phyloP scores from a whole-genome alignment of 257 asterid species.

The Solanum etuberosum region DNA sequence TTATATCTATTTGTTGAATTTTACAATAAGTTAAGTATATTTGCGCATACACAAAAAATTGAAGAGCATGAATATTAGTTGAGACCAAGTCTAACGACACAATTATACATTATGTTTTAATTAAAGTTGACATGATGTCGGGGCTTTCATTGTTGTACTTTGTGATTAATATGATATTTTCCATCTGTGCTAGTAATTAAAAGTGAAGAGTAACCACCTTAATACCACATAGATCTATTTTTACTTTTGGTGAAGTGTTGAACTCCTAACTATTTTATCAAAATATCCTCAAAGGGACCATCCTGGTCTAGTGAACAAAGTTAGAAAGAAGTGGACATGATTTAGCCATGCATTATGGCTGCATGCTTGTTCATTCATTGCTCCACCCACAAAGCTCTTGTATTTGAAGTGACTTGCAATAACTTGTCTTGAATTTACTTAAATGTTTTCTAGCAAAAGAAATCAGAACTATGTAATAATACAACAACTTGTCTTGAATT shows the following conservation, averaged over 20 bases:
- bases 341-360: background rate
- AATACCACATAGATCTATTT: background rate
- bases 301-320: background rate
- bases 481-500: background rate
- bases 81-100: too few species aligned
- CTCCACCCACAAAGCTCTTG: background rate
- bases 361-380: background rate
- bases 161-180: too few species aligned
- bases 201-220: background rate
- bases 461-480: background rate
- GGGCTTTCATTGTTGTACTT: too few species aligned
- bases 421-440: background rate
- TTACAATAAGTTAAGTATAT: too few species aligned
- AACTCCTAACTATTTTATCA: background rate
- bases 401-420: background rate
- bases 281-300: background rate
- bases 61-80: too few species aligned
- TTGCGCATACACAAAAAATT: too few species aligned
- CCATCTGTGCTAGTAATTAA: background rate
- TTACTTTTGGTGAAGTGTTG: background rate
- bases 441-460: background rate
- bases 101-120: too few species aligned
- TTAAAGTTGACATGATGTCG: too few species aligned
- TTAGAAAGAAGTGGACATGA: background rate
- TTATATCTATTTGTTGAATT: too few species aligned